Conservation (phyloP, 176 grass and related monocot species). For the Poa annua region DNA sequence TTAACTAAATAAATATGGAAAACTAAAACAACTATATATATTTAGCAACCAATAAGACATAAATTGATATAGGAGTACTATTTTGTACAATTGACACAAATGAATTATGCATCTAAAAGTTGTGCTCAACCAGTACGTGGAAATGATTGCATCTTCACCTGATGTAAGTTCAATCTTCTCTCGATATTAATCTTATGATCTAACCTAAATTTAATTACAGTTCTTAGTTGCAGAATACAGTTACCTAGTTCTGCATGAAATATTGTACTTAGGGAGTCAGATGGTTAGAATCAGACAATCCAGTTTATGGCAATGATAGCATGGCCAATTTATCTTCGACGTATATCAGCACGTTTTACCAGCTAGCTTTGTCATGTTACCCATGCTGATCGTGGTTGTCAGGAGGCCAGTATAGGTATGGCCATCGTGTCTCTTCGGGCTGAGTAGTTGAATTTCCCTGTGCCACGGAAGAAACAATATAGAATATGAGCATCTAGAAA, state of each 20-base stretch:
- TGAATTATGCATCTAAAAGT: background rate
- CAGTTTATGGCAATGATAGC: background rate
- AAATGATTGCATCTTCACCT: background rate
- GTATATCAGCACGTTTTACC: too few relatives aligned
- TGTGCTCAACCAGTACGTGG: background rate
- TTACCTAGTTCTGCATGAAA: constrained; percentile 11
- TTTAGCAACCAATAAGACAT: background rate
- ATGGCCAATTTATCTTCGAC: background rate
- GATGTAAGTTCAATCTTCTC: background rate
- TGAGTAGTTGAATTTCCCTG: constrained; percentile 64
- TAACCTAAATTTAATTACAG: background rate
- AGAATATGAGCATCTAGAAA: constrained; percentile 24
- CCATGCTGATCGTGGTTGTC: constrained; percentile 72
- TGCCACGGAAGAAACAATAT: constrained; percentile 18
- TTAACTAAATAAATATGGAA: background rate
- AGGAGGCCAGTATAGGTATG: constrained; percentile 69
- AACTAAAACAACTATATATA: background rate
- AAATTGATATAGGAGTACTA: background rate
- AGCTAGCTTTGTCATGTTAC: background rate
- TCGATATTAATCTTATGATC: background rate
- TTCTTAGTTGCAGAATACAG: background rate
- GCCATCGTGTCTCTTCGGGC: constrained; percentile 57
- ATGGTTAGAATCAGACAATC: background rate
- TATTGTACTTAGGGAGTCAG: background rate
- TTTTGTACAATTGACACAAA: constrained; percentile 1